Base-by-base conservation (phyloP, 306 rosid species). In the Cicer arietinum region DNA sequence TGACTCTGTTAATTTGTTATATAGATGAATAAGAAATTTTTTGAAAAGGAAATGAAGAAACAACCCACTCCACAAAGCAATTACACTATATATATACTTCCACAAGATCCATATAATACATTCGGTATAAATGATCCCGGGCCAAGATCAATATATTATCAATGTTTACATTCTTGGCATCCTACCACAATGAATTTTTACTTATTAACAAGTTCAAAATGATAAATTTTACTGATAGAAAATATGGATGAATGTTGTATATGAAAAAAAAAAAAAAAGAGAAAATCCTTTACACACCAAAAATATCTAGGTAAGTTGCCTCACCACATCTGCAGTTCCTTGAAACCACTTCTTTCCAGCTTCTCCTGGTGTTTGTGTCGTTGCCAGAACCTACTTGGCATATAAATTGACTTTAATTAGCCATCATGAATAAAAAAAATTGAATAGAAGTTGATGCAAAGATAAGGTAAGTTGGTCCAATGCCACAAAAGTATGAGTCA, bases 281-380 rank as follows among this genome's bases (percentile, higher is more conserved):
- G 11, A 58, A 37, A 8, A 62, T 3, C 58, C 50, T 57, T 59
- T 42, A 50, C 86, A 37, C 65, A 94, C 99, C 99, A 90, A 96
- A 85, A 94, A 89, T 56, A 94, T 89, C 99, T 97, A 94, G 20
- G 83, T 78, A 60, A 90, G 92, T 87, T 94, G 96, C 79, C 99
- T 92, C 69, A 94, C 99, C 70, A 96, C 99, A 82, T 94, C 99
- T 18, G 99, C 97, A 45, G 99, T 94, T 83, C 99, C 97, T 79
- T 94, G 97, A 77, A 94, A 94, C 99, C 99, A 94, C 46, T 58
- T 87, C 62, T 90, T 94, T 79, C 99, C 99, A 8, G 93, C 79
- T 77, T 90, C 93, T 79, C 97, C 99, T 0, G 90, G 90, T 14
- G 98, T 94, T 82, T 94, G 98, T 69, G 98, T 94, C 50, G 98